Conservation (phyloP, 2,329 filamentous ascomycete genomes). For the Xylaria arbuscula region DNA sequence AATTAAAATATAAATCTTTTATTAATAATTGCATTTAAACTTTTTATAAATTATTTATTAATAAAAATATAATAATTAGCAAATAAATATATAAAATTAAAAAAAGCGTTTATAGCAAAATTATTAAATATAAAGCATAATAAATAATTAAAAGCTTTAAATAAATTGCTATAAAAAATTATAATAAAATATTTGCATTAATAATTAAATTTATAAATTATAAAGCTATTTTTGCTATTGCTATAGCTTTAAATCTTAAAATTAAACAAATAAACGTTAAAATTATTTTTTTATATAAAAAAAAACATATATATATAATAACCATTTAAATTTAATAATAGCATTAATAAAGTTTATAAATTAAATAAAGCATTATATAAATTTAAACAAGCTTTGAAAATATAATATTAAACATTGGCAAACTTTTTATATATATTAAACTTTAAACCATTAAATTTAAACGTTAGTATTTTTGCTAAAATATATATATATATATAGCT, state of each 20-base stretch:
- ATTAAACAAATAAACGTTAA: background rate
- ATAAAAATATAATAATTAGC: background rate
- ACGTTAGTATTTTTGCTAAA: too few species aligned
- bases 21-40: background rate
- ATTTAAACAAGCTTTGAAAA: background rate
- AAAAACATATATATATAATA: background rate
- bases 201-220: background rate
- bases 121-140: background rate
- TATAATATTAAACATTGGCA: background rate
- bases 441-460: too few species aligned
- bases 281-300: background rate
- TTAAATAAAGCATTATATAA: background rate
- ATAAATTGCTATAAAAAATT: background rate
- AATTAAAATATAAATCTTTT: background rate
- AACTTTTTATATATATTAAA: too few species aligned
- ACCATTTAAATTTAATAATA: too few species aligned
- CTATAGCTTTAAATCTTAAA: background rate
- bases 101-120: background rate
- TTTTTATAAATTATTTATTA: background rate
- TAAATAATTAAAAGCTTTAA: constrained; percentile 3
- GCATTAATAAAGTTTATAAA: too few species aligned
- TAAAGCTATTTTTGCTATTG: background rate
- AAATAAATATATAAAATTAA: background rate
- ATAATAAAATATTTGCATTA: background rate
- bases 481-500: too few species aligned